Evolutionary conservation across 179 eudicot genomes (phyloP), one percentile per base, ranked within the genome.

Genomic region (Heliamphora pulchella): DNA sequence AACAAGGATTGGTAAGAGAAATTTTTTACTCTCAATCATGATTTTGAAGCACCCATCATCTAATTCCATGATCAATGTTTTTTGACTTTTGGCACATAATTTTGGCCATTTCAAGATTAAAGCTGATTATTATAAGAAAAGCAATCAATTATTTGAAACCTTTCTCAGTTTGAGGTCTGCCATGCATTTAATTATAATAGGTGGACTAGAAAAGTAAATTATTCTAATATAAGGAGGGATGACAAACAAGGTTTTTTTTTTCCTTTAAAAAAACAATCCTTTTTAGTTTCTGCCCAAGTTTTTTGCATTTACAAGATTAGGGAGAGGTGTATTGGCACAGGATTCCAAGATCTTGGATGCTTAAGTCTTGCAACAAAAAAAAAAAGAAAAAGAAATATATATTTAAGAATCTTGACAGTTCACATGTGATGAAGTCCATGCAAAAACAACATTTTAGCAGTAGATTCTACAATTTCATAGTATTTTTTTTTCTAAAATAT

Each of bases 41-140:
- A 9, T 18, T 59, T 61, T n/a, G 65, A 61, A 59, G 68, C 78
- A 76, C 68, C 69, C 78, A 76, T 55, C 68, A 58, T 46, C 54
- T 22, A n/a, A 39, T 61, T 61, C 69, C 43, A 76, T 76, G 53
- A 76, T 76, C 69, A 22, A n/a, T 8, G 55, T 58, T 43, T 57
- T 71, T 68, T 58, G n/a, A 59, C 55, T 61, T 61, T 76, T 39
- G n/a, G 22, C 46, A 44, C 55, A 43, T 59, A n/a, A 17, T 76
- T 61, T 62, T 54, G 57, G 13, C 10, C 18, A 47, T 7, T 15
- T 2, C 4, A 39, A 57, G 1, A 1, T 18, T 18, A 1, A 74
- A 54, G 4, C 65, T 14, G 17, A 58, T 58, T 75, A 57, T 9
- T 69, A 69, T 43, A 69, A 44, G 1, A 43, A 61, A 61, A 59